Conservation (phyloP, 2,329 filamentous ascomycete genomes). For the Penicillium nordicum region DNA sequence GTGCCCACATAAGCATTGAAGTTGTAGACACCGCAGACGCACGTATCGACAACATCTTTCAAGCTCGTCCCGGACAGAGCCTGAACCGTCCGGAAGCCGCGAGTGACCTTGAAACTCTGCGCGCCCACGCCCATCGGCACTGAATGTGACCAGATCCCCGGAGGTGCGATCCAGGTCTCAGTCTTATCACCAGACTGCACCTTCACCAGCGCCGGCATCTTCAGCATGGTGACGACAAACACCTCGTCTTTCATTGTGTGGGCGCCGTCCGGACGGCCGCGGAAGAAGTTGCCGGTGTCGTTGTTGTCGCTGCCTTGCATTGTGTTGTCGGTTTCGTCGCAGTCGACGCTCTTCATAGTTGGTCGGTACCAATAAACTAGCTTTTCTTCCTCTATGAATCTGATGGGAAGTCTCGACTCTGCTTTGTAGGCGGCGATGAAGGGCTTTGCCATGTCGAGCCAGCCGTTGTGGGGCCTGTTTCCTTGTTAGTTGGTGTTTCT, state of each 20-base stretch:
- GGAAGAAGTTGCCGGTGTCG: conserved; percentile 51
- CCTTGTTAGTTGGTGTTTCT: neutral
- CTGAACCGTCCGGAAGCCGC: conserved; percentile 39
- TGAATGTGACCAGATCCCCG: conserved; percentile 45
- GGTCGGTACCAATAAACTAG: conserved; percentile 58
- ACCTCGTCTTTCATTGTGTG: conserved; percentile 50
- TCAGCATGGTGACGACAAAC: conserved; percentile 54
- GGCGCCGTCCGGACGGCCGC: conserved; percentile 51
- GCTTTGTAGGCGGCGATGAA: conserved; percentile 55
- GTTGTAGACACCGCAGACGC: conserved; percentile 53
- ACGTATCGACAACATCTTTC: conserved; percentile 50
- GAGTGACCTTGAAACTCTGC: conserved; percentile 48
- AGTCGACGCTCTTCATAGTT: conserved; percentile 46
- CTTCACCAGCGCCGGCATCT: conserved; percentile 43
- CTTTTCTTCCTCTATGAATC: conserved; percentile 48
- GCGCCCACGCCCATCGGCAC: conserved; percentile 49
- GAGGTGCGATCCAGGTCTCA: conserved; percentile 46
- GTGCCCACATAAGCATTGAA: conserved; percentile 56
- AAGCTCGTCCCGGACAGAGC: conserved; percentile 46
- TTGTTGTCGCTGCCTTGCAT: conserved; percentile 44
- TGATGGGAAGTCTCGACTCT: conserved; percentile 33
- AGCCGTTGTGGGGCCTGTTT: conserved; percentile 50
- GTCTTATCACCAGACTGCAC: conserved; percentile 47
- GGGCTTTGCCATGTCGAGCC: conserved; percentile 53
- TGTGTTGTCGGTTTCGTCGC: conserved; percentile 53